Base-by-base conservation (phyloP, 371 early-diverging fungal genomes). In the Rhizopus stolonifer region DNA sequence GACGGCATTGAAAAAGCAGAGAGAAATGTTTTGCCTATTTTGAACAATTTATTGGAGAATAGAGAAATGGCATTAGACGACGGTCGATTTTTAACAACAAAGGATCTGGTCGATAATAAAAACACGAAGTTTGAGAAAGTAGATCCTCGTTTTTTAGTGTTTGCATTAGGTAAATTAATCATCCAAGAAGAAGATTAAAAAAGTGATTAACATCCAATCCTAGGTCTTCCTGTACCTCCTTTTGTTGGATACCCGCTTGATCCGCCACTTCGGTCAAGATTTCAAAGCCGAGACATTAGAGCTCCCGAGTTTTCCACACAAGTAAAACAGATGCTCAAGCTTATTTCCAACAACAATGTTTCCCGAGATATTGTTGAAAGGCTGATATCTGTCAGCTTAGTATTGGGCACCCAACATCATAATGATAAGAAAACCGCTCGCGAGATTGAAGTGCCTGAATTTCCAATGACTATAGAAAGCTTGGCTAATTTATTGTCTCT, bases 1-100 rank as follows among this genome's bases (percentile, higher is more conserved):
- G 93, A 93, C 54, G 91, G 91, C 21, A 84, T 91, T 47, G 89
- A 90, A 64, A 89, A 90, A 58, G 91, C 92, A 0, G 93, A 93
- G 51, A 83, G 93, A 14, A 93, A 93, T 54, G 90, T 93, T 1
- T 68, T 93, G 39, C 93, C 93, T 2, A 85, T 93, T 21, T 67
- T 93, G 53, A 93, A 93, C 72, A 93, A 93, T 61, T 64, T 93
- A 51, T 62, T 93, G 38, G 93, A 93, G 61, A 93, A 93, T 58
- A 72, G 93, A 38, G 93, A 93, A 72, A 91, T 93, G 91, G 69
- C 84, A 22, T 69, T 93, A 31, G 93, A 92, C 52, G 91, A 92
- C 61, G 93, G 93, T 17, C 77, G 89, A 3, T 90, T 89, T 65
- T 73, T 92, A 42, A 85, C 88, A 10, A 79, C 86, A 23, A 79